These are phyloP conservation scores for Jackrogersella minutella DNA, from an alignment of 495 filamentous ascomycete species.

Conservation along the genomic window DNA sequence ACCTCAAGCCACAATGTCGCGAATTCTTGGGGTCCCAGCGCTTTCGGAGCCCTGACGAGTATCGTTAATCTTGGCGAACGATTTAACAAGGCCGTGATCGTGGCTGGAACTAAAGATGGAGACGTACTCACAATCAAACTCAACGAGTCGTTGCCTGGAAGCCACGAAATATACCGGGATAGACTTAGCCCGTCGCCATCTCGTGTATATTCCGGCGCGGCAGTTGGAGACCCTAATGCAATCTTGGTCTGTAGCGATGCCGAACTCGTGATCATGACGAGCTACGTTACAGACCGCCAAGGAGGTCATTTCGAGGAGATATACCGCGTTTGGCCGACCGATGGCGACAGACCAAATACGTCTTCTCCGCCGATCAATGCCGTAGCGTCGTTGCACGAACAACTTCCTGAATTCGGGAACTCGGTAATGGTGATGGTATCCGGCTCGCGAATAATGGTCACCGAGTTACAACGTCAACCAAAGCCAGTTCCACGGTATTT, in stretches of 20 bases:
- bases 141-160: background rate
- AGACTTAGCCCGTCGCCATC: slow-evolving; percentile 32
- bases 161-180: slow-evolving; percentile 10
- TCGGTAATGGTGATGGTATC: slow-evolving; percentile 50
- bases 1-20: background rate
- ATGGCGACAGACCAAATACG: slow-evolving; percentile 44
- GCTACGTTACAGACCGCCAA: background rate
- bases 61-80: slow-evolving; percentile 38
- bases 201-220: slow-evolving; percentile 29
- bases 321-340: slow-evolving; percentile 51
- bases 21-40: background rate
- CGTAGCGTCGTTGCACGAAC: slow-evolving; percentile 41
- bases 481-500: slow-evolving; percentile 63
- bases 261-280: slow-evolving; percentile 40
- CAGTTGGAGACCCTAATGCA: slow-evolving; percentile 22
- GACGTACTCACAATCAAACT: slow-evolving; percentile 50
- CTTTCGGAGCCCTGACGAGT: slow-evolving; percentile 48
- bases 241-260: slow-evolving; percentile 39
- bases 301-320: slow-evolving; percentile 32
- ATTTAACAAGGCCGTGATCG: slow-evolving; percentile 26
- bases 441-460: slow-evolving; percentile 58
- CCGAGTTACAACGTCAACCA: slow-evolving; percentile 55
- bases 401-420: slow-evolving; percentile 35
- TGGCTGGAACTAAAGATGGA: slow-evolving; percentile 55
- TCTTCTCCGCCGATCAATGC: slow-evolving; percentile 44